Base-by-base conservation (phyloP, 305 asterid genomes). In the Fraxinus ornus region DNA sequence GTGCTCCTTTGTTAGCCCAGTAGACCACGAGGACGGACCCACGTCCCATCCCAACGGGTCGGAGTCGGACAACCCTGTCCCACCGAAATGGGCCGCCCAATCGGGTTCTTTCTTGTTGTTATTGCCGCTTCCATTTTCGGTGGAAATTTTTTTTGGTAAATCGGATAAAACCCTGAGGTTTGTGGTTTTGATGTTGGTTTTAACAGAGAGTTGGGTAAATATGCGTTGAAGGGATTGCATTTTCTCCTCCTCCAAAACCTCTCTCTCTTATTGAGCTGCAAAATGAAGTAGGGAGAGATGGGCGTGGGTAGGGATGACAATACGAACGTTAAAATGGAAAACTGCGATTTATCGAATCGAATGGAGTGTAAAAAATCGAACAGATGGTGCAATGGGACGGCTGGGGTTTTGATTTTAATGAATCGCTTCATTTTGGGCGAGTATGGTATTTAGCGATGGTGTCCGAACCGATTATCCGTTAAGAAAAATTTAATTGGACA, bases 1-100 rank as follows among this genome's bases (percentile, higher is more conserved):
- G 87, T 95, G 97, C 83, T 94, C 98, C 83, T 88, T 92, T n/a
- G 99, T 94, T 8, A 94, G 83, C 44, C 99, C 98, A 64, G 97
- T 91, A 47, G 97, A 91, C 99, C 99, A 95, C 28, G 99, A 90
- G n/a, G 97, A 92, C 33, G 87, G 75, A 15, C 88, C 91, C 9
- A 13, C 73, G 19, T 91, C 97, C 98, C 98, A 95, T 21, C 91
- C 93, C 81, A 90, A 82, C 24, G 88, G 77, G 39, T 93, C 94
- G 62, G 80, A 9, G 5, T 79, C 85, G 2, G 87, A 78, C 2
- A 91, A 79, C 21, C 79, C 83, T 52, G 85, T 12, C 39, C 86
- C 93, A 0, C 96, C 93, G 75, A 88, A 91, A 88, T 80, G 82
- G 66, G 85, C 64, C 37, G 76, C 84, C 92, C 92, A 89, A 86